A percentile compares a stretch with the other conserved stretches of the same genome.
phyloP scores from a whole-genome alignment of 192 early-diverging fungal genomes.

The Spizellomyces sp. region DNA sequence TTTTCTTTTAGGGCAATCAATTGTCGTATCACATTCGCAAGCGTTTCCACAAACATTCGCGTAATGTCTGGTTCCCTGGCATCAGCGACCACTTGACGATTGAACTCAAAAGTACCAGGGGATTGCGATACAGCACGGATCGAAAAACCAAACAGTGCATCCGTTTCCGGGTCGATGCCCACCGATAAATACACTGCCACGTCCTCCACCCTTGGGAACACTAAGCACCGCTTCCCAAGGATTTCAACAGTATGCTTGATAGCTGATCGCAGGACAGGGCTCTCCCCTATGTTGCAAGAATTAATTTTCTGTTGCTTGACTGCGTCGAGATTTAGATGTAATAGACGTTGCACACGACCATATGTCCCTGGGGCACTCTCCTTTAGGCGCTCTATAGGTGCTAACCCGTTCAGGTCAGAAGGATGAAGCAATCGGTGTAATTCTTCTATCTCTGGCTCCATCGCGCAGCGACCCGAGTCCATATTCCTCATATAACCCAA shows the following conservation, averaged over 20 bases:
- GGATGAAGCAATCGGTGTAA: slow-evolving; percentile 6
- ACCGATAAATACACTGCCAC: slow-evolving; percentile 34
- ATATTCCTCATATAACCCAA: background rate
- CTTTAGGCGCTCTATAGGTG: no score
- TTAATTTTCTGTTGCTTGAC: no score
- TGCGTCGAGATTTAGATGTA: no score
- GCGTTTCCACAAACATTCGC: slow-evolving; percentile 13
- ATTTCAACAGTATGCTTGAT: slow-evolving; percentile 11
- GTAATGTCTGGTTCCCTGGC: background rate
- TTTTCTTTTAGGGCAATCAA: slow-evolving; percentile 7
- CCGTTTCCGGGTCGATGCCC: slow-evolving; percentile 34
- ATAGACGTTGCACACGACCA: no score
- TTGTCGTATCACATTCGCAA: slow-evolving; percentile 1
- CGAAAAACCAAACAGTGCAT: slow-evolving; percentile 30
- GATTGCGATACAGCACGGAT: slow-evolving; percentile 9
- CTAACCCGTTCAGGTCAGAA: no score
- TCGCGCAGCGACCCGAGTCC: background rate
- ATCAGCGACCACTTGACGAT: background rate
- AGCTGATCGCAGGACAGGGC: slow-evolving; percentile 4
- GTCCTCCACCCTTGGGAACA: slow-evolving; percentile 33
- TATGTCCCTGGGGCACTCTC: no score
- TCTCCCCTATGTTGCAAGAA: background rate
- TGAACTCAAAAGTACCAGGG: slow-evolving; percentile 5
- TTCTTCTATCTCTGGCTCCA: slow-evolving; percentile 5
- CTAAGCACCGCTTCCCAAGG: slow-evolving; percentile 1